Percentiles rank a stretch among this genome's conserved stretches.
These are phyloP conservation scores for Cornus florida DNA, from an alignment of 148 eudicot genomes.

Conservation along the genomic window DNA sequence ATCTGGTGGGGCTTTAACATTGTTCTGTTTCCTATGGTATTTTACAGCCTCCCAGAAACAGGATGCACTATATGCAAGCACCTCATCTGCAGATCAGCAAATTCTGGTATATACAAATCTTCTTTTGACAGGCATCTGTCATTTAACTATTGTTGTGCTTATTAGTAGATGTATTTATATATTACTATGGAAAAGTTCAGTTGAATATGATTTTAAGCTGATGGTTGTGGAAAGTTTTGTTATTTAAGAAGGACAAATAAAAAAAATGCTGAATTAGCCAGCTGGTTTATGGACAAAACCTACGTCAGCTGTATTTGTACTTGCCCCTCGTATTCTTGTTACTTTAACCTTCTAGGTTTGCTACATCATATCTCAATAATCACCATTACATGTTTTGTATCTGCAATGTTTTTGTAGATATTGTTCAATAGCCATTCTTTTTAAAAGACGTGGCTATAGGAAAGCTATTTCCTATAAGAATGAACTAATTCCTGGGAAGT, in stretches of 20 bases:
- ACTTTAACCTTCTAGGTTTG: not conserved
- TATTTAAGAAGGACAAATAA: no score
- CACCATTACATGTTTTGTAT: not conserved
- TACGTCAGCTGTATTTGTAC: not conserved
- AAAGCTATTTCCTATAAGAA: no score
- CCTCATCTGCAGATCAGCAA: slow-evolving; percentile 87
- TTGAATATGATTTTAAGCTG: not conserved
- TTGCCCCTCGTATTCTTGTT: not conserved
- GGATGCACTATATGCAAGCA: slow-evolving; percentile 48
- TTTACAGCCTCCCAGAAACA: slow-evolving; percentile 53
- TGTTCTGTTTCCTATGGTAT: slow-evolving; percentile 8
- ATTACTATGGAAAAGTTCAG: not conserved
- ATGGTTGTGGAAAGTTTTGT: not conserved
- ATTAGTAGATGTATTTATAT: not conserved
- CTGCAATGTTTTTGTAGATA: not conserved
- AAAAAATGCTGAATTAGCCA: not conserved
- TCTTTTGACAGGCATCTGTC: not conserved
- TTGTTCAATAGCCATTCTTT: not conserved
- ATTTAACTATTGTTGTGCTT: not conserved
- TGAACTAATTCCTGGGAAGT: no score
- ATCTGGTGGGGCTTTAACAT: not conserved
- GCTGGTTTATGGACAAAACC: not conserved
- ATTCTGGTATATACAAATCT: slow-evolving; percentile 60
- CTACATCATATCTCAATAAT: not conserved
- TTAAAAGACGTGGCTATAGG: not conserved